Evolutionary conservation across 352 stramenopile genomes (phyloP), one percentile per base, ranked within the genome.

Genomic region (Phytophthora melonis): DNA sequence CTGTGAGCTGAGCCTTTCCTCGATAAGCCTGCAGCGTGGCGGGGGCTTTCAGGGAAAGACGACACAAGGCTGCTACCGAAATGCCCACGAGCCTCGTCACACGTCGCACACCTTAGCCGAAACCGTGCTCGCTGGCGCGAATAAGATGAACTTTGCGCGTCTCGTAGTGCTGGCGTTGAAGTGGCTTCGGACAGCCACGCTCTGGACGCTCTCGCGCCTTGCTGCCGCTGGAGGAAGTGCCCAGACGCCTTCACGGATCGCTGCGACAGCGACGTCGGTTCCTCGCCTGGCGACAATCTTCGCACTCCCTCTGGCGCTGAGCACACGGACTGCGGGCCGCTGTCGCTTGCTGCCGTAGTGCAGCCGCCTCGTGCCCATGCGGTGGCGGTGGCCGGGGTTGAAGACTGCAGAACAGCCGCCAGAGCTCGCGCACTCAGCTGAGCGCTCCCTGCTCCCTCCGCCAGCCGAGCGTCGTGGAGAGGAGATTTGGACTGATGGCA

Each of bases 51-150:
- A 39, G 65, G 45, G n/a, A 66, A 71, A 71, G 56, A 34, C 57
- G 34, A 27, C 16, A n/a, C 5, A 47, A 21, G 23, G 36, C 23
- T 30, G 56, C 56, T 60, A 71, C 18, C 27, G 56, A 71, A 71
- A 43, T 43, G 36, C 36, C 36, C 36, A 43, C 34, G 3, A 70
- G 55, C 64, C 64, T 71, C 56, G 64, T 71, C 64, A 71, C 56
- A 66, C 43, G 43, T 13, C 43, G 7, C 43, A 43, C 36, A 43
- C 27, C 27, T 32, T 5, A 32, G 27, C 27, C 27, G 27, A 32
- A 32, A 32, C 27, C 27, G n/a, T 30, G 21, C n/a, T 56, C n/a
- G 49, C 49, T 32, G 3, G 36, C 14, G 36, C 10, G 36, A 43
- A 43, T 43, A 43, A 43, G 36, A 43, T 16, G 36, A 16, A 10